Evolutionary conservation across 768 basidiomycete species (phyloP).

Genomic region (Podaxis rugospora): DNA sequence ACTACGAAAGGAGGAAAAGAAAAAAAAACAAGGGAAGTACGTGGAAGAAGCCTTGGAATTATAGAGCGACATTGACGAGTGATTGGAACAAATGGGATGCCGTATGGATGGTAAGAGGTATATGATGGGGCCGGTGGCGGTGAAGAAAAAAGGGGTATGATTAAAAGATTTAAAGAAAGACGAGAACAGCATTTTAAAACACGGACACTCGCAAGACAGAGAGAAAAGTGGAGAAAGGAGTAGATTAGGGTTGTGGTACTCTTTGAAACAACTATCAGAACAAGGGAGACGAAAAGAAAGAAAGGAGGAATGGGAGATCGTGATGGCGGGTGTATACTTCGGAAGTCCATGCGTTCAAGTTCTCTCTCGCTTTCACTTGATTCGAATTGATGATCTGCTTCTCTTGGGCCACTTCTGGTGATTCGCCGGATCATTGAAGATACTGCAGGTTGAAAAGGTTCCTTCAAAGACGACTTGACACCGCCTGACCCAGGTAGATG

Average conservation of each 20-base stretch:
- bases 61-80: not conserved
- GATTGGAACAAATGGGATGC: not conserved
- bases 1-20: not conserved
- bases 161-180: conserved; percentile 2
- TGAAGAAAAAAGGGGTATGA: conserved; percentile 10
- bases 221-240: not conserved
- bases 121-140: not conserved
- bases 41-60: not conserved
- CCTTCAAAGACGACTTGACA: not conserved
- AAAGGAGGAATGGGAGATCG: not conserved
- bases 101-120: not conserved
- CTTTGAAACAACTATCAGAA: conserved; percentile 1
- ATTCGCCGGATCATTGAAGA: not conserved
- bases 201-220: conserved; percentile 1
- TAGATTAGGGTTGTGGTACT: conserved; percentile 8
- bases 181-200: not conserved
- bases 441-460: not conserved
- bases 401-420: not conserved
- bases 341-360: not conserved
- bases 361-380: not conserved
- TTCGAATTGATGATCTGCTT: not conserved
- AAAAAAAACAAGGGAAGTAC: not conserved
- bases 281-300: not conserved
- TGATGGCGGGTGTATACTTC: not conserved
- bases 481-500: not conserved